phyloP scores from a whole-genome alignment of 495 filamentous ascomycete genomes.

The Aspergillus diversus region DNA sequence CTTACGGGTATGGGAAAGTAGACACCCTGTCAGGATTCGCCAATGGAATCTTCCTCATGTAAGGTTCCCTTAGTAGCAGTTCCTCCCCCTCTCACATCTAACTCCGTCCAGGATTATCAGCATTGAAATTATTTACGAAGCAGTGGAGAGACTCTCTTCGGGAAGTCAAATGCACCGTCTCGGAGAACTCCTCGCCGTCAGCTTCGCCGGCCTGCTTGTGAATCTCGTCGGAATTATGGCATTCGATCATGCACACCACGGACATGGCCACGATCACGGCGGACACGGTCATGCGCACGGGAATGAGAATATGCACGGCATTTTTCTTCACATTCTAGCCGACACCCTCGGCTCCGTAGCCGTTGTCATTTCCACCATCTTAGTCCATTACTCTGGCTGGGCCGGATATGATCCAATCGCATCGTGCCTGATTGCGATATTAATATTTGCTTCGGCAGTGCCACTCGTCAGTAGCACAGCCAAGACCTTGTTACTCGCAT shows the following conservation, averaged over 20 bases:
- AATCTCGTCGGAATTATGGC: conserved; percentile 91
- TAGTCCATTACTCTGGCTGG: conserved; percentile 87
- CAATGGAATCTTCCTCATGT: conserved; percentile 96
- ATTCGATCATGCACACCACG: conserved; percentile 73
- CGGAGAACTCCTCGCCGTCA: conserved; percentile 85
- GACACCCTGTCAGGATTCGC: conserved; percentile 95
- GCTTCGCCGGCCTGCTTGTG: conserved; percentile 79
- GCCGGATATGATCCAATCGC: conserved; percentile 94
- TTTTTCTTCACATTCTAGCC: conserved; percentile 93
- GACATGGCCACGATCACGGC: conserved; percentile 66
- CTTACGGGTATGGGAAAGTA: conserved; percentile 96
- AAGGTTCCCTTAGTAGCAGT: conserved; percentile 29
- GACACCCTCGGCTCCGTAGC: conserved; percentile 94
- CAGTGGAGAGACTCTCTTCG: conserved; percentile 80
- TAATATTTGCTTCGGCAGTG: conserved; percentile 87
- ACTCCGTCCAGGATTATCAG: conserved; percentile 74
- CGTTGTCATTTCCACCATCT: conserved; percentile 87
- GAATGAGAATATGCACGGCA: conserved; percentile 99
- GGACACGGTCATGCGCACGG: conserved; percentile 71
- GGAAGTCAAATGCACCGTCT: conserved; percentile 82
- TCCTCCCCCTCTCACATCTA: conserved; percentile 21
- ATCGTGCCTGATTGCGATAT: conserved; percentile 87
- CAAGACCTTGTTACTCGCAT: conserved; percentile 75
- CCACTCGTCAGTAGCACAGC: conserved; percentile 87
- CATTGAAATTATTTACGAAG: conserved; percentile 95